phyloP scores from a whole-genome alignment of 805 yeast species.

The Teunomyces aglyptinius region DNA sequence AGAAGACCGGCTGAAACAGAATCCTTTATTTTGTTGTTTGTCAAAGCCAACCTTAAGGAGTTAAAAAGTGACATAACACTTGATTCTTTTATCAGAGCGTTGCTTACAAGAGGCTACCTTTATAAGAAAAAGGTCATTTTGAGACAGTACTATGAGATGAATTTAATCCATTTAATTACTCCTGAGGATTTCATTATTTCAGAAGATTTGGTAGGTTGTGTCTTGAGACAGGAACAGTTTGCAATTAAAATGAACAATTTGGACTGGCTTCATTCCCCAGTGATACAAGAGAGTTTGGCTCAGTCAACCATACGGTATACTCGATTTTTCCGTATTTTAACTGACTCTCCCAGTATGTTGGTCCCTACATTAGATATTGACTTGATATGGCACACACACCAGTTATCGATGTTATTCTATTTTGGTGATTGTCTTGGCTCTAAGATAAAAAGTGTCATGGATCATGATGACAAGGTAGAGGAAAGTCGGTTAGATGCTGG shows the following conservation, averaged over 20 bases:
- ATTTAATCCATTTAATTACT: constrained; percentile 11
- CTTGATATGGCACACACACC: constrained; percentile 29
- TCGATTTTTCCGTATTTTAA: constrained; percentile 13
- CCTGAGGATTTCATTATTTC: constrained; percentile 7
- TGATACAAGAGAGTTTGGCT: constrained; percentile 11
- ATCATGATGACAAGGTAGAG: constrained; percentile 27
- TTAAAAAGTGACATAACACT: constrained; percentile 4
- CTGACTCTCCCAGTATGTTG: constrained; percentile 5
- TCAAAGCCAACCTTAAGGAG: constrained; percentile 7
- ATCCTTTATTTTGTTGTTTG: not conserved
- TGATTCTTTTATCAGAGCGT: not conserved
- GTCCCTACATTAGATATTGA: constrained; percentile 30
- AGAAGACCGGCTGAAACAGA: not conserved
- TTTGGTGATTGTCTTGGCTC: constrained; percentile 10
- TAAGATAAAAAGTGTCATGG: constrained; percentile 11
- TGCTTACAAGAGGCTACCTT: not conserved
- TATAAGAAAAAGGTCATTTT: constrained; percentile 5
- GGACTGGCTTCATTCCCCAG: constrained; percentile 18
- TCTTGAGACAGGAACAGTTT: constrained; percentile 22
- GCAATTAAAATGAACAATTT: constrained; percentile 18
- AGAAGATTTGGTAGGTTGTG: constrained; percentile 27
- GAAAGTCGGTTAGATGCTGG: constrained; percentile 14
- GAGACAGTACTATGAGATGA: constrained; percentile 12
- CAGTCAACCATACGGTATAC: constrained; percentile 18
- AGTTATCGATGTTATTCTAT: constrained; percentile 16